A percentile compares a stretch with the other conserved stretches of the same genome.
phyloP scores from a whole-genome alignment of 2,329 filamentous ascomycete species.

The Neofusicoccum laricinum region DNA sequence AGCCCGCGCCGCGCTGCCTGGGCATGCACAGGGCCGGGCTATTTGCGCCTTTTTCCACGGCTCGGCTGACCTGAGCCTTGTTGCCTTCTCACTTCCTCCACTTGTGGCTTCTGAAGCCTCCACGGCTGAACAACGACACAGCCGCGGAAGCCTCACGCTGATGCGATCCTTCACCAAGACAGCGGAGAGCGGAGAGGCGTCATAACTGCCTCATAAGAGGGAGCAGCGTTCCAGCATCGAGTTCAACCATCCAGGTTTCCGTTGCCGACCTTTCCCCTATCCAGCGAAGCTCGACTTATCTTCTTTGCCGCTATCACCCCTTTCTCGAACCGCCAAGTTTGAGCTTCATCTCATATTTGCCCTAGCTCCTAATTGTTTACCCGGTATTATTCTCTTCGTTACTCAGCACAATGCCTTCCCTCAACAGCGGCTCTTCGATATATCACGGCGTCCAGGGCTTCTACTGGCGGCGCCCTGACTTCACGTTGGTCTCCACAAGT shows the following conservation, averaged over 20 bases:
- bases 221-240: not conserved
- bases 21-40: not conserved
- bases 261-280: not conserved
- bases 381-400: not conserved
- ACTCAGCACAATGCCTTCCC: constrained; percentile 25
- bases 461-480: constrained; percentile 28
- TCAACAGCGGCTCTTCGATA: constrained; percentile 29
- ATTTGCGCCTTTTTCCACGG: not conserved
- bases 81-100: not conserved
- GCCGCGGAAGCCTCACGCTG: not conserved
- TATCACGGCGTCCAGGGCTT: constrained; percentile 29
- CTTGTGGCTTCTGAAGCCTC: not conserved
- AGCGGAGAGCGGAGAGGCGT: not conserved
- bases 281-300: not conserved
- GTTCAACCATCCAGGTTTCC: not conserved
- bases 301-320: not conserved
- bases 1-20: not conserved
- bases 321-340: too few relatives aligned
- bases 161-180: not conserved
- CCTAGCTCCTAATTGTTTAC: not conserved
- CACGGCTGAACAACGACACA: not conserved
- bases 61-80: not conserved
- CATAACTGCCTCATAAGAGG: not conserved
- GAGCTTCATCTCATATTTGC: not conserved
- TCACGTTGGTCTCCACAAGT: constrained; percentile 26